Percentiles rank a stretch among this genome's conserved stretches.
These are phyloP conservation scores for Ceratobasidium sp. DNA, from an alignment of 1,284 basidiomycete genomes.

Conservation along the genomic window DNA sequence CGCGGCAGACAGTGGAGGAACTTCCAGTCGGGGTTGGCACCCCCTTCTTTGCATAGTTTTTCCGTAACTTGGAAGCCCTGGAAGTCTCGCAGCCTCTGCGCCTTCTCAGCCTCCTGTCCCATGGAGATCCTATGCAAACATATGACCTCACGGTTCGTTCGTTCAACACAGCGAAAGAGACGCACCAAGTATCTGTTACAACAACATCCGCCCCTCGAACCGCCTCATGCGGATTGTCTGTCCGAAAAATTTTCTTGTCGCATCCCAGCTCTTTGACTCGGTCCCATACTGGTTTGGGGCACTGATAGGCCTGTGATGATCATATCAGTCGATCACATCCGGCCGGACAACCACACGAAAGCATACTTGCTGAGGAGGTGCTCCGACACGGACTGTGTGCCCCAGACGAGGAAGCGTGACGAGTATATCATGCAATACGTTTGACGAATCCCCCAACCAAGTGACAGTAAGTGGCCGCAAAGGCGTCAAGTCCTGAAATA, in stretches of 20 bases:
- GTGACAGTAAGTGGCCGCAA: constrained; percentile 84
- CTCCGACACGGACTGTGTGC: constrained; percentile 87
- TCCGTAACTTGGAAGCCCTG: constrained; percentile 96
- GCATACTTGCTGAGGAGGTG: constrained; percentile 65
- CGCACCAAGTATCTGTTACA: constrained; percentile 94
- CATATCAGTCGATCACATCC: constrained; percentile 2
- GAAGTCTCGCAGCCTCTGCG: constrained; percentile 89
- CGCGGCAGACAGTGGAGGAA: constrained; percentile 97
- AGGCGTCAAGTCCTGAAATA: constrained; percentile 55
- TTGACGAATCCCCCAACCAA: constrained; percentile 96
- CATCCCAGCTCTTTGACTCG: constrained; percentile 78
- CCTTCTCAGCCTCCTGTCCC: constrained; percentile 97
- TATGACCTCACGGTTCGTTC: background rate
- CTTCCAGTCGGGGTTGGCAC: constrained; percentile 90
- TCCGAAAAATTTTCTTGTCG: constrained; percentile 81
- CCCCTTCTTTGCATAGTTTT: constrained; percentile 78
- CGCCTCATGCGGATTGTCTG: constrained; percentile 84
- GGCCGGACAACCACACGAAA: background rate
- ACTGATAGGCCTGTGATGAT: constrained; percentile 68
- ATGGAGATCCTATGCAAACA: constrained; percentile 88
- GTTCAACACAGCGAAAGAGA: constrained; percentile 42
- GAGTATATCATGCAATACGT: constrained; percentile 97
- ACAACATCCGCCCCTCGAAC: constrained; percentile 92
- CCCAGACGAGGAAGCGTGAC: constrained; percentile 94
- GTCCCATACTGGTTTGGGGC: constrained; percentile 85